A percentile compares a stretch with the other conserved stretches of the same genome.
These are phyloP conservation scores for Sporothrix dimorphospora DNA, from an alignment of 2,329 filamentous ascomycete genomes.

Conservation along the genomic window DNA sequence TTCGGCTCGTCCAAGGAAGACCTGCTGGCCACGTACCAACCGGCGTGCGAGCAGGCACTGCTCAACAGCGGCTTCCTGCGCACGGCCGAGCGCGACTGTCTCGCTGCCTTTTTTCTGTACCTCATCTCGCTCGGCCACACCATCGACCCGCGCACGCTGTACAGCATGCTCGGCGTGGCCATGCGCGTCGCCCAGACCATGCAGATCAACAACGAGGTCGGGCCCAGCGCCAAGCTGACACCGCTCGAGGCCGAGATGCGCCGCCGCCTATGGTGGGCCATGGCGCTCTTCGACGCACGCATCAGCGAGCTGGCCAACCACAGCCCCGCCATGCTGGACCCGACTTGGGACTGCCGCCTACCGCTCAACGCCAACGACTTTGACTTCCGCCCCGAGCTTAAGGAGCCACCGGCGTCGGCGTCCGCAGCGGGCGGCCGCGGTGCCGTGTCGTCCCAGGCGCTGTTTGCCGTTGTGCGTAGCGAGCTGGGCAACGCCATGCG, in stretches of 20 bases:
- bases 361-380: constrained; percentile 52
- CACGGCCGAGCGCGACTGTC: constrained; percentile 53
- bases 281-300: constrained; percentile 60
- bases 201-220: constrained; percentile 52
- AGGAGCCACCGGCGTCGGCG: not conserved
- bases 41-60: constrained; percentile 58
- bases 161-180: constrained; percentile 55
- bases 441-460: constrained; percentile 44
- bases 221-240: constrained; percentile 42
- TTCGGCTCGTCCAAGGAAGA: constrained; percentile 48
- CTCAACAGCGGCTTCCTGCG: constrained; percentile 54
- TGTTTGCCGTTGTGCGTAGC: constrained; percentile 48
- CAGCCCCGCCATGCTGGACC: constrained; percentile 39
- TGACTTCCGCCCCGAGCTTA: constrained; percentile 47
- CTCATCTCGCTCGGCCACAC: constrained; percentile 51
- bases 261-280: constrained; percentile 64
- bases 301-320: constrained; percentile 55
- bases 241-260: constrained; percentile 61
- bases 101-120: constrained; percentile 62
- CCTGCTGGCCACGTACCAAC: constrained; percentile 50
- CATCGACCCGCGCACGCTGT: constrained; percentile 55
- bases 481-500: constrained; percentile 47
- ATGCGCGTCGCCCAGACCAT: constrained; percentile 62
- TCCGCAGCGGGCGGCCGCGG: not conserved
- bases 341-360: constrained; percentile 48